phyloP scores from a whole-genome alignment of 108 stramenopile genomes.

The Pseudonitzschia multiseries region DNA sequence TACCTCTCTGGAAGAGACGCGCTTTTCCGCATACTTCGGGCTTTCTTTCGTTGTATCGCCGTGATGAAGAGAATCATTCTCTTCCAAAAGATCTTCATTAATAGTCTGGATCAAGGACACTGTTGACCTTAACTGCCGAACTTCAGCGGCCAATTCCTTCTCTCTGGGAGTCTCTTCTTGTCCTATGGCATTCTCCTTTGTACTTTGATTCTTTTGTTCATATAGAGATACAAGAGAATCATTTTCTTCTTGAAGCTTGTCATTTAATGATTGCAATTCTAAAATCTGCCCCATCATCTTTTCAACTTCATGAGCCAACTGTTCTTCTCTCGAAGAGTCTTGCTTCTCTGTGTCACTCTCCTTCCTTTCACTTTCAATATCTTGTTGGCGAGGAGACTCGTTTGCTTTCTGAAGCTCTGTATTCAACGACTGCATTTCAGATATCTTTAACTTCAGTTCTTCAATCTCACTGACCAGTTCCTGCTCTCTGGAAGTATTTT shows the following conservation, averaged over 20 bases:
- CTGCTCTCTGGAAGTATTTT: neutral
- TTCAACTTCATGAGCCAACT: too few species aligned
- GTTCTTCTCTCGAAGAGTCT: too few species aligned
- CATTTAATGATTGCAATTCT: too few species aligned
- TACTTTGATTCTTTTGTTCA: neutral
- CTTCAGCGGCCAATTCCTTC: too few species aligned
- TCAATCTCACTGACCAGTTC: neutral
- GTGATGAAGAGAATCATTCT: too few species aligned
- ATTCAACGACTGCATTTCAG: neutral
- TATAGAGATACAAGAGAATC: too few species aligned
- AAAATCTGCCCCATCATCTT: too few species aligned
- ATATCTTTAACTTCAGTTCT: neutral
- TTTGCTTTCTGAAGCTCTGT: neutral
- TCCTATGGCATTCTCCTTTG: neutral
- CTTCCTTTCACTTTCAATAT: neutral
- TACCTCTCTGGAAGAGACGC: too few species aligned
- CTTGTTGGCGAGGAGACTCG: neutral
- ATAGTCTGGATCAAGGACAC: neutral
- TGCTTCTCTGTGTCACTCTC: too few species aligned
- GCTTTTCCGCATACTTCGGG: too few species aligned
- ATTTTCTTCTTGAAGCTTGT: neutral
- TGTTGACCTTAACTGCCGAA: neutral
- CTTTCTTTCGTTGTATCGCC: too few species aligned
- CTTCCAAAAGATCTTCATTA: neutral
- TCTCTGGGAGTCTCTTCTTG: too few species aligned